Percentiles rank a stretch among this genome's conserved stretches.
Conservation (phyloP, 75 land plant species). For the Ceratopteris richardii region DNA sequence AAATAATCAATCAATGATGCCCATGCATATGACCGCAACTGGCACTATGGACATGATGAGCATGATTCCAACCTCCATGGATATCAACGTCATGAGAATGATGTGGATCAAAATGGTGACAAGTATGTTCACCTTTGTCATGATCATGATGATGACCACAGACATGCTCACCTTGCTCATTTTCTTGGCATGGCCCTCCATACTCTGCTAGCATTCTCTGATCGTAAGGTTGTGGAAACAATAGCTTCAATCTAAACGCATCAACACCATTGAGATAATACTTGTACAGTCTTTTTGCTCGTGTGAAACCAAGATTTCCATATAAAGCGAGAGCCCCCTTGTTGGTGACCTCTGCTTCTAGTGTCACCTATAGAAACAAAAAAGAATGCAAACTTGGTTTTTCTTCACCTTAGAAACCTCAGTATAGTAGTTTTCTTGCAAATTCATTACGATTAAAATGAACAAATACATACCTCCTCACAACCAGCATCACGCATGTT, state of each 20-base stretch:
- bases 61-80: neutral
- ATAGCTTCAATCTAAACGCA: constrained; percentile 81
- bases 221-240: constrained; percentile 56
- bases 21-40: neutral
- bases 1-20: too few relatives aligned
- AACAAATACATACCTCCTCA: constrained; percentile 60
- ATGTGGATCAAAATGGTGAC: neutral
- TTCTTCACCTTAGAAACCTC: neutral
- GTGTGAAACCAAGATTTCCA: constrained; percentile 88
- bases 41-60: neutral
- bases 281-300: constrained; percentile 79
- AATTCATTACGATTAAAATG: neutral
- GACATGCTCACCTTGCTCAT: neutral
- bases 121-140: constrained; percentile 2
- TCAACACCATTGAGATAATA: constrained; percentile 98
- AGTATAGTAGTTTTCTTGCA: too few relatives aligned
- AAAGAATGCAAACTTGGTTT: neutral
- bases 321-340: constrained; percentile 94
- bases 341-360: constrained; percentile 99
- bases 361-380: constrained; percentile 50
- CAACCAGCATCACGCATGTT: constrained; percentile 95
- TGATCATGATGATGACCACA: constrained; percentile 4
- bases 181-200: neutral
- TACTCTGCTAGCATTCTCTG: constrained; percentile 1
- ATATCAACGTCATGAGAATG: neutral